phyloP scores from a whole-genome alignment of 192 early-diverging fungal species.

The Coemansia furcata region DNA sequence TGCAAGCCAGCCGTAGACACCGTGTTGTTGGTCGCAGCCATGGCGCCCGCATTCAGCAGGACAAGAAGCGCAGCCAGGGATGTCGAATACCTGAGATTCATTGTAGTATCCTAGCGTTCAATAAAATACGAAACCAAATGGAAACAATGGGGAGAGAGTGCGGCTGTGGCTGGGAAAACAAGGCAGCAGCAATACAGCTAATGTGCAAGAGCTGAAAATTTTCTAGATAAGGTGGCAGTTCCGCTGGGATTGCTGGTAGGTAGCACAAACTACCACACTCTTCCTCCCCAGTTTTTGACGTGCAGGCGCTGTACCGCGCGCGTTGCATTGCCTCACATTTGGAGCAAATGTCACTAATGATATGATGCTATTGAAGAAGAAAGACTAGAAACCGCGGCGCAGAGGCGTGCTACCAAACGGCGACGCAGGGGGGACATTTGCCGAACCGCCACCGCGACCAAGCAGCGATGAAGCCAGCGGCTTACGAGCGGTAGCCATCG shows the following conservation, averaged over 20 bases:
- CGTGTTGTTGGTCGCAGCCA: neutral
- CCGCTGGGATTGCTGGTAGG: neutral
- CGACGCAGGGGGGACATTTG: conserved; percentile 1
- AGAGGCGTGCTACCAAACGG: conserved; percentile 12
- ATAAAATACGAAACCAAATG: neutral
- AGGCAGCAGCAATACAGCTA: neutral
- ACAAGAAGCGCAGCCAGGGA: conserved; percentile 6
- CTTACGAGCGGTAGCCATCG: conserved; percentile 11
- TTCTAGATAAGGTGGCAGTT: neutral
- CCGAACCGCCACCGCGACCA: neutral
- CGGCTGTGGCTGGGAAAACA: neutral
- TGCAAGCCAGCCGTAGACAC: conserved; percentile 37
- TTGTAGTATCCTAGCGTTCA: neutral
- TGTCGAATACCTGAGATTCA: conserved; percentile 5
- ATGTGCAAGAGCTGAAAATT: neutral
- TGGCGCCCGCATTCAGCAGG: neutral
- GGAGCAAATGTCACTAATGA: neutral
- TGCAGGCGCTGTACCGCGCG: neutral
- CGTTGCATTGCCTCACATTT: neutral
- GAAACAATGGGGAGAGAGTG: neutral
- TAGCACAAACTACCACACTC: neutral
- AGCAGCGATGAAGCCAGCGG: neutral
- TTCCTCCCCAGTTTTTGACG: neutral
- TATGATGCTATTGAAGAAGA: neutral
- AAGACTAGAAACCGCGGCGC: conserved; percentile 24